Base-by-base conservation (phyloP, 2,329 filamentous ascomycete species). In the Sclerotinia trifoliorum region DNA sequence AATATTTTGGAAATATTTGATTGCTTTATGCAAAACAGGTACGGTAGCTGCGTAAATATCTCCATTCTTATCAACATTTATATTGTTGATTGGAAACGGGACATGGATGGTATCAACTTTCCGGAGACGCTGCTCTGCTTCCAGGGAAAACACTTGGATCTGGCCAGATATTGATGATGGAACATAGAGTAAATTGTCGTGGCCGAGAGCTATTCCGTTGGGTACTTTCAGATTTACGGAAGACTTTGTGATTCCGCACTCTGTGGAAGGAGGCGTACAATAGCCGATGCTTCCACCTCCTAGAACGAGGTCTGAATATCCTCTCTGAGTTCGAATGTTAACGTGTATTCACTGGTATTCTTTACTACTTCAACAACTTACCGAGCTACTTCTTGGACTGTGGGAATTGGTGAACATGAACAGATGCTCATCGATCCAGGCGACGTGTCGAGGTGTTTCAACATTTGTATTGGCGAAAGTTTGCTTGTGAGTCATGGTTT, bases 341-440 rank as follows among this genome's bases (percentile, higher is more conserved):
- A 58, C 71, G 4, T 24, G 7, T 15, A 35, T n/a, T 51, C 17
- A 1, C n/a, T 42, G 39, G 39, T 42, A 42, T 17, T 32, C 11
- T 3, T n/a, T 10, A 26, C 15, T 0, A 35, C 7, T 5, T 2
- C 21, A 10, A 5, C 54, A 15, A 72, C 72, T 69, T 71, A 76
- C 74, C 13, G 57, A 44, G 39, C 72, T 70, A 52, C 70, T 61
- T 65, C 78, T 79, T 7, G 42, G 65, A 46, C 73, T 75, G 39
- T 79, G 76, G 55, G 79, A 76, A 67, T 80, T 80, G 2, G 78
- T 78, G 54, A 79, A 75, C n/a, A 78, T 71, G 63, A 80, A 79
- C 2, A 75, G 73, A 51, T 78, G 73, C 60, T 78, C 77, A 26
- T 70, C 72, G 0, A 75, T 71, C 70, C 78, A 77, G 6, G 76